Base-by-base conservation (phyloP, 208 protist species). In the Blechomonas ayalai region DNA sequence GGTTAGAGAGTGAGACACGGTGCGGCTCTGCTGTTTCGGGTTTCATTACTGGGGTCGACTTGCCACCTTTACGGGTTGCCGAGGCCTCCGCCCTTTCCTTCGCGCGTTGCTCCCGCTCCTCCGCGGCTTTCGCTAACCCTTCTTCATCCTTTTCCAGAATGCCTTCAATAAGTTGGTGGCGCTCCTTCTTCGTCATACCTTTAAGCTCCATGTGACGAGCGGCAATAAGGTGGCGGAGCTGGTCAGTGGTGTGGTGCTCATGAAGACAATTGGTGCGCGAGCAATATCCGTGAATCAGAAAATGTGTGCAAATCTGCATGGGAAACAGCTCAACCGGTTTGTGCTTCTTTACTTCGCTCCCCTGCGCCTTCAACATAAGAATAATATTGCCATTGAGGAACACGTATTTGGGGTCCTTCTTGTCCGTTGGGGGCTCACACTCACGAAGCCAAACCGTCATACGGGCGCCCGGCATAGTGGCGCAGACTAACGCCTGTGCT, bases 301-400 rank as follows among this genome's bases (percentile, higher is more conserved):
- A 93, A 59, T 90, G 78, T 19, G 72, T 83, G 66, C 84, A 93
- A 32, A 90, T 67, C 57, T 90, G 84, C 58, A 78, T 74, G 0
- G 59, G 52, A 52, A 93, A 78, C 8, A 93, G 71, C 52, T 88
- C 84, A 31, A 93, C 84, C n/a, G 84, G 84, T 61, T 90, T 93
- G 48, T 59, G 73, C 38, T 68, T 55, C 56, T 64, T 67, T 50
- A 93, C 73, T 37, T 93, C 78, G 3, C 38, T 48, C 19, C 69
- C 74, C 23, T 53, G 47, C n/a, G 80, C 72, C 50, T 88, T 87
- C 16, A 90, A 59, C 77, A 92, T 87, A 5, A 92, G 68, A 18
- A 86, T 66, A 52, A 90, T 71, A 19, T 74, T 74, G 20, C 66
- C 77, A 40, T 74, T 72, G 43, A 76, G 83, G 45, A 76, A 77